Evolutionary conservation across 768 basidiomycete species (phyloP).

Genomic region (Amanita pseudoporphyria): DNA sequence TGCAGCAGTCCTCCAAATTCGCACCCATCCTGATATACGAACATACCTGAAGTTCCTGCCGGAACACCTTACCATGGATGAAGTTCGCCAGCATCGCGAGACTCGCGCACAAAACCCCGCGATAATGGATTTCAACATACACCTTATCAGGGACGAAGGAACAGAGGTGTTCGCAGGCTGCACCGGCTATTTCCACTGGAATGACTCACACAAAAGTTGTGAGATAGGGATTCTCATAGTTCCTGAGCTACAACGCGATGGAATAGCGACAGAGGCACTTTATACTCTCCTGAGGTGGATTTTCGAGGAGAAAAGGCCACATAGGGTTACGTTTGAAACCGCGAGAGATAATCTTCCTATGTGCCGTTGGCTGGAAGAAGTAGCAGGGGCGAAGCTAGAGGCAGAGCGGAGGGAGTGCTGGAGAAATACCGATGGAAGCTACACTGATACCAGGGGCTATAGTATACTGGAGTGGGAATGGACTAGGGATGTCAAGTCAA

Average conservation of each 20-base stretch:
- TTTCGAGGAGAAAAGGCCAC: conserved; percentile 33
- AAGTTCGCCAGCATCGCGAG: conserved; percentile 25
- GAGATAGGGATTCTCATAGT: not conserved
- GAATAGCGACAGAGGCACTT: conserved; percentile 34
- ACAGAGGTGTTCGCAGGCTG: conserved; percentile 24
- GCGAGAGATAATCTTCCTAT: conserved; percentile 31
- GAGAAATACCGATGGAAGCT: conserved; percentile 25
- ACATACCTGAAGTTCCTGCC: conserved; percentile 32
- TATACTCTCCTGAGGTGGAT: conserved; percentile 28
- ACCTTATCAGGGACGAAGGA: conserved; percentile 19
- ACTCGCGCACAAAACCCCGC: conserved; percentile 21
- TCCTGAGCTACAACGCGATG: conserved; percentile 26
- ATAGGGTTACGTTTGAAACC: conserved; percentile 33
- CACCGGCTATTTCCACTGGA: conserved; percentile 29
- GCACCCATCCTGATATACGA: conserved; percentile 28
- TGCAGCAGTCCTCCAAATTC: conserved; percentile 22
- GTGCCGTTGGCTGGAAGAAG: conserved; percentile 35
- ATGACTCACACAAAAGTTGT: conserved; percentile 11
- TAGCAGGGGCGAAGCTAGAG: conserved; percentile 29
- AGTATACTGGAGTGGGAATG: no score
- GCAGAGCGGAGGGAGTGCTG: no score
- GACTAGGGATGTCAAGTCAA: conserved; percentile 23
- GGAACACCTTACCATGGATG: conserved; percentile 23
- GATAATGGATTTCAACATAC: conserved; percentile 29
- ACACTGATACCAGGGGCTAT: conserved; percentile 30